A percentile compares a stretch with the other conserved stretches of the same genome.
Evolutionary conservation across 2,329 filamentous ascomycete species (phyloP).

Genomic region (Colletotrichum phormii): DNA sequence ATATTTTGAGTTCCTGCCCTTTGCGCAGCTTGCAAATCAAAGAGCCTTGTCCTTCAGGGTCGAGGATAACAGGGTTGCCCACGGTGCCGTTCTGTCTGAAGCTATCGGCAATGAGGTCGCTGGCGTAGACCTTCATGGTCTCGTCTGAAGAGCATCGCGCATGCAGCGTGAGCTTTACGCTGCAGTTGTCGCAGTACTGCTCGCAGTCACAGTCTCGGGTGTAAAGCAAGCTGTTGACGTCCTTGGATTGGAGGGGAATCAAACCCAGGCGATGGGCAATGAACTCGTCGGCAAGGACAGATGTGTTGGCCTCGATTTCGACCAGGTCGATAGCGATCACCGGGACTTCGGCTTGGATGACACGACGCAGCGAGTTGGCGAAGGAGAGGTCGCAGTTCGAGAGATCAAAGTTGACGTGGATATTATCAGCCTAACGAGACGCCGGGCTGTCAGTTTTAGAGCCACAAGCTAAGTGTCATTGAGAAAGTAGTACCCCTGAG

Average conservation of each 20-base stretch:
- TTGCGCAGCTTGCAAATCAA: slow-evolving; percentile 91
- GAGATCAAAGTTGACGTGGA: slow-evolving; percentile 91
- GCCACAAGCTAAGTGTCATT: not conserved
- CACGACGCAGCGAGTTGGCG: slow-evolving; percentile 90
- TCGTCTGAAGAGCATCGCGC: slow-evolving; percentile 88
- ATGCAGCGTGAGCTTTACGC: slow-evolving; percentile 85
- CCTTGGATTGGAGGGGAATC: slow-evolving; percentile 86
- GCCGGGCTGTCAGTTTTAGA: slow-evolving; percentile 32
- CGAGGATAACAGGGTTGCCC: slow-evolving; percentile 85
- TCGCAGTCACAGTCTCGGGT: slow-evolving; percentile 97
- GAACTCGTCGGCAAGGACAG: slow-evolving; percentile 97
- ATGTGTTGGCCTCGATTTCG: slow-evolving; percentile 91
- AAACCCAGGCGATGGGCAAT: slow-evolving; percentile 92
- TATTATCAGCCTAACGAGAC: slow-evolving; percentile 74
- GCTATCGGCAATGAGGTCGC: slow-evolving; percentile 82
- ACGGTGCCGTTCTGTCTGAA: slow-evolving; percentile 79
- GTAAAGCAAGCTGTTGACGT: slow-evolving; percentile 85
- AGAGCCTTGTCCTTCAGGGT: slow-evolving; percentile 83
- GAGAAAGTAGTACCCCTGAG: slow-evolving; percentile 59
- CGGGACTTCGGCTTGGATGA: slow-evolving; percentile 93
- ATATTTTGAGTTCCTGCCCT: slow-evolving; percentile 90
- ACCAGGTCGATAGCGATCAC: slow-evolving; percentile 96
- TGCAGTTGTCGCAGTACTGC: slow-evolving; percentile 92
- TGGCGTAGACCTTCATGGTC: slow-evolving; percentile 93
- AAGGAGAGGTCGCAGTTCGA: slow-evolving; percentile 90